Percentiles rank a stretch among this genome's conserved stretches.
These are phyloP conservation scores for Pilaira anomala DNA, from an alignment of 192 early-diverging fungal genomes.

Conservation along the genomic window DNA sequence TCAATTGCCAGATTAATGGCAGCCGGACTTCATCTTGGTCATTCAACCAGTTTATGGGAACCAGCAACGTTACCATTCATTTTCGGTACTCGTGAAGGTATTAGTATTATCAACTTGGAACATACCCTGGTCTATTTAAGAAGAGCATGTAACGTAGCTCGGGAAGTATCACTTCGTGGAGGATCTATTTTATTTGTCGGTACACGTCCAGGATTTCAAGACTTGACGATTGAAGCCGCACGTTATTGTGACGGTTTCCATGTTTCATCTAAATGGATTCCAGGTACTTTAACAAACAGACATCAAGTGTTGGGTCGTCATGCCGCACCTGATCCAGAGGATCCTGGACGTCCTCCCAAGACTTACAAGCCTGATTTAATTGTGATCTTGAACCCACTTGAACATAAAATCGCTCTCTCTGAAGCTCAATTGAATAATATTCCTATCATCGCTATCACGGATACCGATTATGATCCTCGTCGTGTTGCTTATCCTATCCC, in stretches of 20 bases:
- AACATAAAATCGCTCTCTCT: constrained; percentile 75
- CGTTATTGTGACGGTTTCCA: constrained; percentile 72
- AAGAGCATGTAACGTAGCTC: constrained; percentile 71
- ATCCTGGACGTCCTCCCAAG: constrained; percentile 38
- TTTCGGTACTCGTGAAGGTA: constrained; percentile 82
- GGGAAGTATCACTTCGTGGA: constrained; percentile 68
- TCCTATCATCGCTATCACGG: constrained; percentile 87
- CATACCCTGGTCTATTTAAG: constrained; percentile 82
- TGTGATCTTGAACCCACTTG: constrained; percentile 78
- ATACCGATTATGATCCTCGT: constrained; percentile 88
- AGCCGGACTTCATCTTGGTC: constrained; percentile 88
- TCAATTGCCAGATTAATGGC: constrained; percentile 70
- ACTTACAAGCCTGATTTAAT: constrained; percentile 78
- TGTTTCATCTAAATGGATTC: constrained; percentile 76
- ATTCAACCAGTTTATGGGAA: constrained; percentile 73
- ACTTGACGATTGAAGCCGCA: constrained; percentile 77
- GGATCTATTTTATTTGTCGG: constrained; percentile 88
- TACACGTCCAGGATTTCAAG: constrained; percentile 64
- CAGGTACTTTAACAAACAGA: constrained; percentile 86
- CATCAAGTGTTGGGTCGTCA: constrained; percentile 65
- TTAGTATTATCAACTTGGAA: constrained; percentile 93
- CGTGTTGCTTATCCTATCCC: constrained; percentile 88
- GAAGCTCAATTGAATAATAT: constrained; percentile 77
- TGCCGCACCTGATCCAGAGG: constrained; percentile 43
- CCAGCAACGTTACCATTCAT: constrained; percentile 82